Base-by-base conservation (phyloP, 2,329 filamentous ascomycete genomes). In the Thielaviopsis punctulata region DNA sequence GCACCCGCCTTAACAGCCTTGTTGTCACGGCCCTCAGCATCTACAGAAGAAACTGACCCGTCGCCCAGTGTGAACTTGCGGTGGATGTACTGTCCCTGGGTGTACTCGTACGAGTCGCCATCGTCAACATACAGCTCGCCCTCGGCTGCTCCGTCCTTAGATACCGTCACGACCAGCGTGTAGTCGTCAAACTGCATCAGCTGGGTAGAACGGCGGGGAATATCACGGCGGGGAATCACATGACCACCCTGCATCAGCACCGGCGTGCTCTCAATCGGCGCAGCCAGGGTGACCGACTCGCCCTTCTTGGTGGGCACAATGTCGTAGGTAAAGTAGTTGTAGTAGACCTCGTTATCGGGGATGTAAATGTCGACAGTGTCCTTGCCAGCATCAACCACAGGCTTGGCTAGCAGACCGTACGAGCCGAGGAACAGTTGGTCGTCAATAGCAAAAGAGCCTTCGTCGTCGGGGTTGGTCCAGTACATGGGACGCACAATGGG, bases 121-220 rank as follows among this genome's bases (percentile, higher is more conserved):
- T 98, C 92, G 62, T 98, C 92, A 25, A 87, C 72, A 62, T 98
- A 98, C 7, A 98, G 70, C 48, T 84, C 82, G 24, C 92, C 92
- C 47, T 82, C 76, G 51, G 83, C 80, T 27, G 93, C 71, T 1
- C 64, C 58, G n/a, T 51, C n/a, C 24, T 55, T 55, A 18, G 54
- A 51, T 10, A 55, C 47, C 0, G 78, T 76, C 2, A 96, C 73
- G 2, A 98, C 81, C 1, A 98, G 77, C 0, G 92, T 98, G 69
- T 95, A 95, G 41, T 93, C 89, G 64, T 98, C 92, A 66, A 81
- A 94, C 60, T 79, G 84, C 92, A 96, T 96, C 45, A 95, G 73
- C 19, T 84, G 81, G 54, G 80, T 85, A 54, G 87, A 94, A 55
- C 90, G 80, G 52, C 92, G 80, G 3, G 89, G 88, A 22, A 82